Percentiles rank a stretch among this genome's conserved stretches.
Conservation (phyloP, 352 stramenopile species). For the Globisporangium irregulare region DNA sequence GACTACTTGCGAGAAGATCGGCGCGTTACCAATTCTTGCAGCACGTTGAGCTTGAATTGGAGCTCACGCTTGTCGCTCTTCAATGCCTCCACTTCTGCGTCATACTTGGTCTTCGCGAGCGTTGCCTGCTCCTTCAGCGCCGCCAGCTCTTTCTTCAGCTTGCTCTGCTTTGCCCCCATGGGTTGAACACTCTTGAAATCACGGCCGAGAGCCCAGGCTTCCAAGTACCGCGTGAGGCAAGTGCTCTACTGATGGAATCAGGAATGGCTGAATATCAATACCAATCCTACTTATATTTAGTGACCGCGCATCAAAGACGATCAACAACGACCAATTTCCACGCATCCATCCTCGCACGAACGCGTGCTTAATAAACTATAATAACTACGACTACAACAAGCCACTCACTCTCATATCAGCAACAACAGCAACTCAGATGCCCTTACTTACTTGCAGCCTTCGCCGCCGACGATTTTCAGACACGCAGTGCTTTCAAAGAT, state of each 20-base stretch:
- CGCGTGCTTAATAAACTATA: background rate
- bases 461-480: slow-evolving; percentile 54
- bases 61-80: slow-evolving; percentile 53
- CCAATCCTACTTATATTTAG: no score
- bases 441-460: slow-evolving; percentile 30
- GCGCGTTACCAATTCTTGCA: slow-evolving; percentile 47
- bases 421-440: background rate
- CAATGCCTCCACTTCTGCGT: slow-evolving; percentile 37
- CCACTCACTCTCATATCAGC: background rate
- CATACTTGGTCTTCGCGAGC: slow-evolving; percentile 28
- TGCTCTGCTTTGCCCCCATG: slow-evolving; percentile 58
- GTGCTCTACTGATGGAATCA: no score
- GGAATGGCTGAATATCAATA: no score
- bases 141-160: slow-evolving; percentile 59
- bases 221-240: no score
- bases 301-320: no score
- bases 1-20: background rate
- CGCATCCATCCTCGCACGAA: background rate
- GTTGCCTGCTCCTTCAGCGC: slow-evolving; percentile 37
- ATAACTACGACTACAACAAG: background rate
- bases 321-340: background rate
- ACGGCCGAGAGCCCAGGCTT: no score
- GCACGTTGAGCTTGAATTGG: slow-evolving; percentile 48
- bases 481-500: slow-evolving; percentile 57
- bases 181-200: background rate